These are phyloP conservation scores for Colletotrichum sp. DNA, from an alignment of 2,329 filamentous ascomycete species.

Conservation along the genomic window DNA sequence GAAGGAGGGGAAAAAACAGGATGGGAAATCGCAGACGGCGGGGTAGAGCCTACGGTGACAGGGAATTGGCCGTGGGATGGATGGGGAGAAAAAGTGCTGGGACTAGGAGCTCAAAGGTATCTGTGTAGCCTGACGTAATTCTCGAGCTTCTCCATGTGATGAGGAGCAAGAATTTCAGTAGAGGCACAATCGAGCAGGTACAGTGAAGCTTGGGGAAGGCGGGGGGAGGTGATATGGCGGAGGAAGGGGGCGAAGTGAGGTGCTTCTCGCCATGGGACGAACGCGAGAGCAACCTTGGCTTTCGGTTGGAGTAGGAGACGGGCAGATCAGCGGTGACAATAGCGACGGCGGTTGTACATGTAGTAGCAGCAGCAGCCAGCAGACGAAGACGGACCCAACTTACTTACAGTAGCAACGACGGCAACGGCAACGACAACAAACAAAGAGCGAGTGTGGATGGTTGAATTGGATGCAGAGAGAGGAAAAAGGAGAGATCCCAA, in stretches of 20 bases:
- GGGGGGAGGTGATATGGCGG: not conserved
- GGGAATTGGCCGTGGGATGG: constrained; percentile 7
- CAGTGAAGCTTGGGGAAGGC: not conserved
- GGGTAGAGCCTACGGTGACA: constrained; percentile 13
- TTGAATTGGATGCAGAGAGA: not conserved
- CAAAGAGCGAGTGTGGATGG: constrained; percentile 7
- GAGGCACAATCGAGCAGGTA: not conserved
- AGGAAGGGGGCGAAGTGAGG: not conserved
- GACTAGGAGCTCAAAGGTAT: constrained; percentile 6
- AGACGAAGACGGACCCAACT: not conserved
- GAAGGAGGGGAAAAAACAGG: not conserved
- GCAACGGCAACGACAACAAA: not conserved
- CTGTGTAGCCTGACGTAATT: constrained; percentile 22
- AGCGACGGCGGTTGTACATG: not conserved
- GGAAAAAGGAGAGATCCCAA: not conserved
- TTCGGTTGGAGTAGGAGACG: not conserved
- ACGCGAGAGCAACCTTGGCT: not conserved
- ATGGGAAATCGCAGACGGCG: constrained; percentile 7
- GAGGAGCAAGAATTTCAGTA: not conserved
- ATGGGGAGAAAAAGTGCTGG: not conserved
- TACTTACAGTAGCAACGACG: constrained; percentile 14
- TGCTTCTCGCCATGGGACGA: not conserved
- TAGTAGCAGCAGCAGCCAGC: not conserved
- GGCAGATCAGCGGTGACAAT: constrained; percentile 7
- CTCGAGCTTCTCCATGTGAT: constrained; percentile 17